These are phyloP conservation scores for Dryas alaskensis DNA, from an alignment of 306 rosid species.

Conservation along the genomic window DNA sequence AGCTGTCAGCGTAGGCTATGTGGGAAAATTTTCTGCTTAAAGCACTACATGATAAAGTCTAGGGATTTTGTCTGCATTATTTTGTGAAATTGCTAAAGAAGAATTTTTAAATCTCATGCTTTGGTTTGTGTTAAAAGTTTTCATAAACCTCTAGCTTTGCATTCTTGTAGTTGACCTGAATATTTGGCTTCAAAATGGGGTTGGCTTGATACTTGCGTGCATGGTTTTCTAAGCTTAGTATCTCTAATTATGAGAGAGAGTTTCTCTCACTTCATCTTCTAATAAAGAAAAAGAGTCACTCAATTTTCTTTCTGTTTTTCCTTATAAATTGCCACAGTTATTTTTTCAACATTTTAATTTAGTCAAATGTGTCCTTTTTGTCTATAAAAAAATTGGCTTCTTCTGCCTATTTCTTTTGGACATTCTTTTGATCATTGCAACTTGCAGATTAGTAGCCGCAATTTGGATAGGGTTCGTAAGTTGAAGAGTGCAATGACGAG, in stretches of 20 bases:
- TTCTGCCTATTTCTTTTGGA: constrained; percentile 1
- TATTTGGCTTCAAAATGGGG: background rate
- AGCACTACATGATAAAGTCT: background rate
- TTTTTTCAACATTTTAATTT: background rate
- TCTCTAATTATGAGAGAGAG: background rate
- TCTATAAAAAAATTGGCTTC: background rate
- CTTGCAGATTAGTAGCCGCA: constrained; percentile 87
- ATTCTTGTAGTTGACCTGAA: too few species aligned
- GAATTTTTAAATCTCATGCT: background rate
- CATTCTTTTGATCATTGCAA: constrained; percentile 15
- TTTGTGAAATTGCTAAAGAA: background rate
- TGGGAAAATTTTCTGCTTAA: constrained; percentile 5
- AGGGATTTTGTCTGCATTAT: background rate
- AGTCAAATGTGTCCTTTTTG: background rate
- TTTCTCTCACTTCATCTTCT: background rate
- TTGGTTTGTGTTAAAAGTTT: background rate
- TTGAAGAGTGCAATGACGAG: constrained; percentile 97
- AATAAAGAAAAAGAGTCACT: background rate
- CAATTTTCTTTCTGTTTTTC: constrained; percentile 1
- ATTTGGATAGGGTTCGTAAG: constrained; percentile 96
- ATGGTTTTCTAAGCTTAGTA: background rate
- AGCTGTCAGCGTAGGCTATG: background rate
- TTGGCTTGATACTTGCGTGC: background rate
- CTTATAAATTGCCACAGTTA: background rate
- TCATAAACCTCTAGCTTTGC: background rate